Base-by-base conservation (phyloP, 2,329 filamentous ascomycete genomes). In the Pseudocercospora eumusae region DNA sequence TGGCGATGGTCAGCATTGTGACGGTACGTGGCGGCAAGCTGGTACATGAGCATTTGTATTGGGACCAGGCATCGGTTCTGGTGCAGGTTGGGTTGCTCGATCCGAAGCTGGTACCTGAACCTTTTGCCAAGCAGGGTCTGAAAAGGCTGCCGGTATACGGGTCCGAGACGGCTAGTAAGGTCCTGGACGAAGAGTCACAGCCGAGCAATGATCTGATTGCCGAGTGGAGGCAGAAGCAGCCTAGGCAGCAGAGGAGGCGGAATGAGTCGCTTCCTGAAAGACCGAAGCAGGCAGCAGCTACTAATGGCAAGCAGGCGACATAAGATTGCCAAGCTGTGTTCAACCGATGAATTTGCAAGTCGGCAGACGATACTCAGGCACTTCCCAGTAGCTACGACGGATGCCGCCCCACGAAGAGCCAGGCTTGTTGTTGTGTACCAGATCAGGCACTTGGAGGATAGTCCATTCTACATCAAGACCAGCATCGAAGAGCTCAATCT, bases 381-480 rank as follows among this genome's bases (percentile, higher is more conserved):
- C 81, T 27, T 89, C 84, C 95, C 95, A 99, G 33, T 64, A 65
- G 21, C 63, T 60, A 3, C 65, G 57, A 18, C 61, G 62, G 20
- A 63, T 65, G 25, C 61, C 61, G 18, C 56, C 61, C 61, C 60
- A 65, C 4, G 66, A 57, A 1, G 52, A 54, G 9, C 52, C 52
- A 9, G 52, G 52, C 52, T 54, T 54, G 52, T 54, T 54, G 52
- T 54, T 54, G 18, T 66, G 58, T 5, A 64, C 66, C 50, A 96
- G 78, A 60, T 85, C 86, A 15, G 92, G 87, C 13, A 98, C 90
- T 5, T 84, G 80, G 33, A 95, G 84, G 60, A 88, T 88, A 57
- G 88, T 84, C 92, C 92, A 98, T 57, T 93, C 90, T 1, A 93
- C 86, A 71, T 98, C 93, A 69, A 97, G 85, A 0, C 93, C 93